phyloP scores from a whole-genome alignment of 73 alveolate genomes.

The Paramecium biaurelia region DNA sequence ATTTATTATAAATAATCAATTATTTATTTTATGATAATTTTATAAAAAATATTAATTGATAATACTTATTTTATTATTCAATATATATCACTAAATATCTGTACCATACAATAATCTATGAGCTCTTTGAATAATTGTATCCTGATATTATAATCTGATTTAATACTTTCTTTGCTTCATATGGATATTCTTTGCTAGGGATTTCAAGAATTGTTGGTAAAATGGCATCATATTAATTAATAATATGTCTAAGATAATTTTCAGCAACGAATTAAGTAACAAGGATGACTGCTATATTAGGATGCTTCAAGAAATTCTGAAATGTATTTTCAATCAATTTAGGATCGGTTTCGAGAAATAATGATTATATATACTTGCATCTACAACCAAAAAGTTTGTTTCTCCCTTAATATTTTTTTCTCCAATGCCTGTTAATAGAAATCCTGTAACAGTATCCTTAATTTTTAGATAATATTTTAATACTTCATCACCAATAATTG shows the following conservation, averaged over 20 bases:
- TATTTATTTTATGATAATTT: not conserved
- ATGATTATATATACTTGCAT: slow-evolving; percentile 56
- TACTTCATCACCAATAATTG: slow-evolving; percentile 94
- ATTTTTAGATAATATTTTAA: not conserved
- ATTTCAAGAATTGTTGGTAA: slow-evolving; percentile 96
- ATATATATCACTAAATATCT: slow-evolving; percentile 57
- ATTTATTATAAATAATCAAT: not conserved
- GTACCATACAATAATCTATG: slow-evolving; percentile 64
- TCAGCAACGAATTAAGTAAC: slow-evolving; percentile 87
- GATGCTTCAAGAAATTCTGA: slow-evolving; percentile 83
- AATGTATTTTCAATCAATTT: slow-evolving; percentile 85
- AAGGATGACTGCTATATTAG: slow-evolving; percentile 94
- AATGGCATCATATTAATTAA: slow-evolving; percentile 90
- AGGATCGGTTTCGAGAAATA: slow-evolving; percentile 56
- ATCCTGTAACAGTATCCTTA: slow-evolving; percentile 95
- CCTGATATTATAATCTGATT: slow-evolving; percentile 35
- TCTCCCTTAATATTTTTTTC: slow-evolving; percentile 92
- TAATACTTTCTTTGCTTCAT: slow-evolving; percentile 91
- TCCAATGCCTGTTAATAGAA: slow-evolving; percentile 95
- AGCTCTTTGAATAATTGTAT: slow-evolving; percentile 65
- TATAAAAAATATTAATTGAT: not conserved
- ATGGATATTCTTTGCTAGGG: slow-evolving; percentile 95
- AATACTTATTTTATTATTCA: not conserved
- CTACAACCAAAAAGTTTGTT: slow-evolving; percentile 82
- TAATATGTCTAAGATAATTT: slow-evolving; percentile 83